These are phyloP conservation scores for Moricandia arvensis DNA, from an alignment of 345 rosid species.

Conservation along the genomic window DNA sequence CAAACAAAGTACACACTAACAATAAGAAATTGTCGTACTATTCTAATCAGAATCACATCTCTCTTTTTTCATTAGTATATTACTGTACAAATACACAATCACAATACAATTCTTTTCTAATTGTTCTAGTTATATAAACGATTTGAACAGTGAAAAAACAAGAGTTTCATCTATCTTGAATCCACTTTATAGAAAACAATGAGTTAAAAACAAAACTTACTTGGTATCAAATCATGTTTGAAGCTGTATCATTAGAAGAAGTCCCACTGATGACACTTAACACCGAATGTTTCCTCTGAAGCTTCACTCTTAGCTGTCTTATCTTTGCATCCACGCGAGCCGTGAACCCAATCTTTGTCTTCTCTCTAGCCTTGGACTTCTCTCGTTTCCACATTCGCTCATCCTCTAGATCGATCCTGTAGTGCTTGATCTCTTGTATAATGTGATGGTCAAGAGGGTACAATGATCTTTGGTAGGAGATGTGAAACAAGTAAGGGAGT, in stretches of 20 bases:
- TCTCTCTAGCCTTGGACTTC: slow-evolving; percentile 45
- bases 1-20: neutral
- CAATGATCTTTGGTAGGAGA: slow-evolving; percentile 44
- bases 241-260: slow-evolving; percentile 34
- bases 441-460: slow-evolving; percentile 71
- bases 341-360: slow-evolving; percentile 54
- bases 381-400: slow-evolving; percentile 63
- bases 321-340: slow-evolving; percentile 67
- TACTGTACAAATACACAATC: slow-evolving; percentile 3
- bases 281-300: slow-evolving; percentile 31
- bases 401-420: slow-evolving; percentile 46
- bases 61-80: neutral
- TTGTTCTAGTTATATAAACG: slow-evolving; percentile 21
- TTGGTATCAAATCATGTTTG: slow-evolving; percentile 24
- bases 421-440: slow-evolving; percentile 66
- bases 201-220: slow-evolving; percentile 26
- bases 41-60: neutral
- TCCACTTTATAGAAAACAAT: neutral
- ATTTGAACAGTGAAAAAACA: neutral
- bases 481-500: slow-evolving; percentile 51
- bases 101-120: slow-evolving; percentile 17
- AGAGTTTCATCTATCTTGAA: slow-evolving; percentile 7
- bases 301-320: slow-evolving; percentile 28
- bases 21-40: neutral
- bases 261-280: slow-evolving; percentile 36